phyloP scores from a whole-genome alignment of 371 early-diverging fungal species.

The Saksenaea oblongispora region DNA sequence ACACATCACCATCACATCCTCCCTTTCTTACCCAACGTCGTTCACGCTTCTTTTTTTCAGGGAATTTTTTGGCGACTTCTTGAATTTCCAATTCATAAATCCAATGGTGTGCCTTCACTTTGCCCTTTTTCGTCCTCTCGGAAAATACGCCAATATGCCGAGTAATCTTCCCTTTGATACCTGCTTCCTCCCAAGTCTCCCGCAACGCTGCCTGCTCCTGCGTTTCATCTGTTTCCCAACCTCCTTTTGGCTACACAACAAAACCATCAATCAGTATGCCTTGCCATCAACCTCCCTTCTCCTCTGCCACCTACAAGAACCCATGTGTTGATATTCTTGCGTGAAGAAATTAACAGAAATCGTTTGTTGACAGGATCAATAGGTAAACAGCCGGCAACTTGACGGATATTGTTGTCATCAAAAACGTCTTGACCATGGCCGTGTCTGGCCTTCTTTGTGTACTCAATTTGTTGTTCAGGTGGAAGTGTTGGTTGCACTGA shows the following conservation, averaged over 20 bases:
- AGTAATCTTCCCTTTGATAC: conserved; percentile 56
- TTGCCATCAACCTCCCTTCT: not conserved
- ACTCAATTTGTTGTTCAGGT: conserved; percentile 21
- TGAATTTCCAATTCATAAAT: conserved; percentile 65
- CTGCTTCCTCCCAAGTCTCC: conserved; percentile 74
- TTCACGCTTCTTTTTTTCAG: conserved; percentile 63
- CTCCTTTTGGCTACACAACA: conserved; percentile 59
- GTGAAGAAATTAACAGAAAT: conserved; percentile 55
- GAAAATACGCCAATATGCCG: conserved; percentile 56
- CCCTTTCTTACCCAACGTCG: conserved; percentile 53
- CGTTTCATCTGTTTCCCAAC: conserved; percentile 70
- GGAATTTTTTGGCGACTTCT: conserved; percentile 56
- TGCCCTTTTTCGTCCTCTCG: conserved; percentile 48
- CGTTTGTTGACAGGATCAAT: conserved; percentile 51
- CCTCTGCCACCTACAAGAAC: conserved; percentile 42
- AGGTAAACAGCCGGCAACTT: conserved; percentile 68
- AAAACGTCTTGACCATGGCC: conserved; percentile 40
- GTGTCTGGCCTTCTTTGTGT: conserved; percentile 45
- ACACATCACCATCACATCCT: not conserved
- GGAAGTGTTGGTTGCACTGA: not conserved
- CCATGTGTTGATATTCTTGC: conserved; percentile 55
- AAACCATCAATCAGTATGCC: not conserved
- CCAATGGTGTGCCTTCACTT: conserved; percentile 55
- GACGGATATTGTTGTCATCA: conserved; percentile 35
- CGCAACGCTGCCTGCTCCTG: conserved; percentile 65